Base-by-base conservation (phyloP, 2,329 filamentous ascomycete species). In the Fusarium sp. region DNA sequence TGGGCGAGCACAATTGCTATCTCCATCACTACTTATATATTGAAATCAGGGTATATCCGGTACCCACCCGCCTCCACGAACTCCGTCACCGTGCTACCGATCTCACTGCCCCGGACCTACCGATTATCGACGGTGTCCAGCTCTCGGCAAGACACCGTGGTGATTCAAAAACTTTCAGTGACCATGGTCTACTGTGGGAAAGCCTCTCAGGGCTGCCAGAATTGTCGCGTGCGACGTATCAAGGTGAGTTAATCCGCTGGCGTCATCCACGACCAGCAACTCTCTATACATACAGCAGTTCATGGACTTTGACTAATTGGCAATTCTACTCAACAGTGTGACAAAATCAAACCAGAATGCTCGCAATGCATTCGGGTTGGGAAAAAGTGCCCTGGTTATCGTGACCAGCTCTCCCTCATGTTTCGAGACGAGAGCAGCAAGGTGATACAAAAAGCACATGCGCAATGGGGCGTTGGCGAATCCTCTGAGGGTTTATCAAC, bases 391-490 rank as follows among this genome's bases (percentile, higher is more conserved):
- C 88, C 89, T 25, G 90, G 90, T 11, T 91, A 92, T 75, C 85
- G 90, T 72, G 89, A 91, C 70, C 88, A 90, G 78, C 81, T 91
- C 38, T 89, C 89, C 37, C 82, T 91, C 63, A 88, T 91, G 86
- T 92, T 92, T 77, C 88, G 89, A 41, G 89, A 92, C 81, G 89
- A 92, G 80, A 91, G 87, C 74, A 87, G 83, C 73, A 88, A 90
- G 74, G 89, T 91, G 49, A 87, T 89, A 31, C 85, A 85, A 69
- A 91, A 89, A 76, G 86, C 86, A 25, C 86, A 88, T 61, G 86
- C 85, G 31, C 86, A 83, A 79, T 87, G 83, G 85, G 84, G 83
- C 3, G 63, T 81, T 73, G 63, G 73, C 75, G 77, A 79, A 27
- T 66, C 70, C 29, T 56, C 66, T 44, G 76, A 73, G 18, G 55